A percentile compares a stretch with the other conserved stretches of the same genome.
These are phyloP conservation scores for Fraxinus paxiana DNA, from an alignment of 305 asterid genomes.

Conservation along the genomic window DNA sequence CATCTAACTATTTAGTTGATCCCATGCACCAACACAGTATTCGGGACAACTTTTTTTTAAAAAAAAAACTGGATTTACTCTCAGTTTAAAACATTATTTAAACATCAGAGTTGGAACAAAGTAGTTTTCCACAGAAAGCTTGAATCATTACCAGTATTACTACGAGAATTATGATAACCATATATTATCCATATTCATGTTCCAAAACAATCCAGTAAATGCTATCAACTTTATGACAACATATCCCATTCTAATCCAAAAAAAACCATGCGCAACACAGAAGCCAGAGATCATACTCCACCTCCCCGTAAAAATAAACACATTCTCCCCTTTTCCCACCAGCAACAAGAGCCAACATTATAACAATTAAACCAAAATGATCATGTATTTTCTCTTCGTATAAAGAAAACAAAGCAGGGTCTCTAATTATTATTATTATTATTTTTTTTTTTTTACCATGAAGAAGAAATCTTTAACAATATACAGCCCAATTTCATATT, in stretches of 20 bases:
- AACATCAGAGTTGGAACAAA: background rate
- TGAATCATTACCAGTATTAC: constrained; percentile 14
- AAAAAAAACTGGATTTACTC: background rate
- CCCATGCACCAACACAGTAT: background rate
- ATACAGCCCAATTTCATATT: background rate
- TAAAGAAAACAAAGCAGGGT: background rate
- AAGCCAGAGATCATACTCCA: background rate
- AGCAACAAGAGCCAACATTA: background rate
- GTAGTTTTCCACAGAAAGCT: constrained; percentile 4
- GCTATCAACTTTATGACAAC: background rate
- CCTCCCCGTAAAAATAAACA: background rate
- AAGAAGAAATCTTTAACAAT: background rate
- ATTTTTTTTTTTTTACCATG: background rate
- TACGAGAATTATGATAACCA: background rate
- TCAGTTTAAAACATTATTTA: background rate
- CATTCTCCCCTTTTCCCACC: background rate
- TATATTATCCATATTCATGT: background rate
- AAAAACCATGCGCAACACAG: background rate
- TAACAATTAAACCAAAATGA: background rate
- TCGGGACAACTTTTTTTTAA: background rate
- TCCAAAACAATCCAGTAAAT: background rate
- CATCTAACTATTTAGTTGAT: background rate
- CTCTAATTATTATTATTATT: too few species aligned
- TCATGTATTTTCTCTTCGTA: background rate
- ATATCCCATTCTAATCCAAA: background rate